Base-by-base conservation (phyloP, 2,329 filamentous ascomycete species). In the Didymella glomerata region DNA sequence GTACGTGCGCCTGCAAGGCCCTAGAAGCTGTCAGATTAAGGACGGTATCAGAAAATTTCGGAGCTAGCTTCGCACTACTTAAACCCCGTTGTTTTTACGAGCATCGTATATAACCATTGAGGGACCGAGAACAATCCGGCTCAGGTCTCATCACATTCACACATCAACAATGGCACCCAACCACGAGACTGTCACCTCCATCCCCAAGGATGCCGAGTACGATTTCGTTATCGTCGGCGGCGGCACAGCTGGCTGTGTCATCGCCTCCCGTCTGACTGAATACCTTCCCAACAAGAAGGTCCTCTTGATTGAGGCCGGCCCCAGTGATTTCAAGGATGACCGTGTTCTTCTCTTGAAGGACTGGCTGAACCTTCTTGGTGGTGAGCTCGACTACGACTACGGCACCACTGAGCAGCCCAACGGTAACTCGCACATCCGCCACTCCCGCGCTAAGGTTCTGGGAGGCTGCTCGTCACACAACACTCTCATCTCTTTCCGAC, bases 391-490 rank as follows among this genome's bases (percentile, higher is more conserved):
- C 80, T 96, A 94, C 78, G 92, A 96, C 79, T 96, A 96, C 79
- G 86, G 86, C 71, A 96, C 92, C 32, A 92, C 88, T 47, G 92
- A 96, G 80, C 93, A 97, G 82, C 92, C 92, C 64, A 95, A 79
- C 86, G 92, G 92, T 74, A 97, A 97, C 83, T 95, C 91, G 56
- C 86, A 92, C 80, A 96, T 97, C 80, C 88, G 92, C 65, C 93
- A 96, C 82, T 96, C 93, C 14, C 89, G 93, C 63, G 93, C 93
- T 64, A 96, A 96, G 83, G 92, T 97, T 38, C 85, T 97, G 28
- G 93, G 93, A 68, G 93, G 93, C 67, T 97, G 93, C 84, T 96
- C 92, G 44, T 94, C 90, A 60, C 93, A 96, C 84, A 97, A 97
- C 81, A 96, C 93, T 20, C 84, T 96, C 70, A 96, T 97, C 78